These are phyloP conservation scores for Talaromyces ruber DNA, from an alignment of 495 filamentous ascomycete genomes.

Conservation along the genomic window DNA sequence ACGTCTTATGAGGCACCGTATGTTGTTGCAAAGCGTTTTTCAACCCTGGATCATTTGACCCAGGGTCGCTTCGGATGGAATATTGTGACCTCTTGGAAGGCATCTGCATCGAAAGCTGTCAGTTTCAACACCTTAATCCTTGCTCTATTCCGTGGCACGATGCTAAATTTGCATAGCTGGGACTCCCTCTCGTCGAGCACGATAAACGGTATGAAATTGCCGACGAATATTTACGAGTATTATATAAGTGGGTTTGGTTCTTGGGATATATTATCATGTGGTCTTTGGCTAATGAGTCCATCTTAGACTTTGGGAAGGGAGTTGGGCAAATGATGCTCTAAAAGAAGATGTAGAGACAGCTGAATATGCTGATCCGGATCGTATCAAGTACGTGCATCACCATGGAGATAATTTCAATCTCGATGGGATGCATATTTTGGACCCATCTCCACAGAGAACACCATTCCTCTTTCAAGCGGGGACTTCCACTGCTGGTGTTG, in stretches of 20 bases:
- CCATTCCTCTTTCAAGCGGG: conserved; percentile 50
- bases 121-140: conserved; percentile 27
- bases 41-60: conserved; percentile 51
- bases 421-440: conserved; percentile 45
- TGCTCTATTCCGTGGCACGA: not conserved
- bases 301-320: conserved; percentile 41
- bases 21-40: conserved; percentile 46
- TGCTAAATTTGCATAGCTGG: not conserved
- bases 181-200: conserved; percentile 17
- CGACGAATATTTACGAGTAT: conserved; percentile 49
- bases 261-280: not conserved
- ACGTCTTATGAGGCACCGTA: conserved; percentile 52
- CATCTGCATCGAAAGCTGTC: conserved; percentile 38
- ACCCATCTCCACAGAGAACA: conserved; percentile 48
- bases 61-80: conserved; percentile 50
- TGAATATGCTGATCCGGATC: conserved; percentile 41
- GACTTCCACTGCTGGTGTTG: conserved; percentile 41
- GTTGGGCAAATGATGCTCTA: conserved; percentile 51
- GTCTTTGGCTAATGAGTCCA: not conserved
- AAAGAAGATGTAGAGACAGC: conserved; percentile 34
- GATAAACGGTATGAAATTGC: conserved; percentile 51
- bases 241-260: conserved; percentile 35
- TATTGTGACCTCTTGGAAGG: conserved; percentile 51
- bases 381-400: conserved; percentile 47
- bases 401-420: conserved; percentile 47